Base-by-base conservation (phyloP, 352 stramenopile genomes). In the Pythium grandisporangium region DNA sequence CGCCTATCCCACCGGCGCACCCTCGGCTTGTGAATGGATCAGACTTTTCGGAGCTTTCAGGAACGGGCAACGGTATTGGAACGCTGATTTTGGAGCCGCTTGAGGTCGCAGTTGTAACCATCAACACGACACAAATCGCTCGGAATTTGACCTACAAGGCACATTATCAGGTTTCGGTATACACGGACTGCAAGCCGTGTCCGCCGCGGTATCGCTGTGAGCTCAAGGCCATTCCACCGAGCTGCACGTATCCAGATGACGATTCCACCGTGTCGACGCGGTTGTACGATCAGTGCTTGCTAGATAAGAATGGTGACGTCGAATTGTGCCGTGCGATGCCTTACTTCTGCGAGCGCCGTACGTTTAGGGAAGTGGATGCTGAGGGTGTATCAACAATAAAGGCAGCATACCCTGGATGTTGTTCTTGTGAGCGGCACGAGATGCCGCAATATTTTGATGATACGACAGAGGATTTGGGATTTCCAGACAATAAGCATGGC, bases 131-230 rank as follows among this genome's bases (percentile, higher is more conserved):
- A 5, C 53, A 63, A 5, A 49, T 99, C 10, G 62, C 69, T 12
- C 74, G 66, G 13, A 99, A 99, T 53, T 70, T 98, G 42, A 98
- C 94, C 3, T 99, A 98, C 68, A 84, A 84, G 22, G 84, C 94
- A 10, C 90, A 99, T 65, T 99, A 98, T 61, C 67, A 91, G 60
- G 73, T 98, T 27, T 87, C 79, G 0, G 74, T 97, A 1, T 99
- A 98, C 58, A 65, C 88, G 30, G 75, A 96, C 61, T 99, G 95
- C 60, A 97, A 95, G 45, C 95, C 94, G 19, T 99, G 95, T 56
- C 93, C 93, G 1, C 69, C 91, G 2, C 73, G 77, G 14, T 98
- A 98, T 61, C 65, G 76, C 24, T 98, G 94, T 59, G 61, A 93
- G 33, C 53, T 66, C 13, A 59, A 57, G 35, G 37, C 51, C 7